Evolutionary conservation across 2,329 filamentous ascomycete genomes (phyloP).

Genomic region (Corniculantispora saksenae): DNA sequence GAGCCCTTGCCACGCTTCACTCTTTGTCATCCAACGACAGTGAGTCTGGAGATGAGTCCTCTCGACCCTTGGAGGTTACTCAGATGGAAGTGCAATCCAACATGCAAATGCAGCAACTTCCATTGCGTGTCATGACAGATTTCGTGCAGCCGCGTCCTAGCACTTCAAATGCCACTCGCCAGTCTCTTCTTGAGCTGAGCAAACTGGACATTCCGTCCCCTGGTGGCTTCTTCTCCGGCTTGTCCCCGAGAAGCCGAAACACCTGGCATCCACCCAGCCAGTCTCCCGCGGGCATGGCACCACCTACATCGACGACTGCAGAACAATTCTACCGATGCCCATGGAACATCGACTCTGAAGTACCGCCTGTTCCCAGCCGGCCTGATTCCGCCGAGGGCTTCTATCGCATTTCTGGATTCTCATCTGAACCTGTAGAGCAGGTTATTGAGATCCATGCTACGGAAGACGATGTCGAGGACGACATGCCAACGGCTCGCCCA

Average conservation of each 20-base stretch:
- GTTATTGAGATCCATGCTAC: slow-evolving; percentile 60
- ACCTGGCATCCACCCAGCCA: slow-evolving; percentile 73
- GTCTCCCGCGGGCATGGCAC: slow-evolving; percentile 54
- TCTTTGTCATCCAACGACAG: slow-evolving; percentile 66
- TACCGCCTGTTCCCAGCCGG: slow-evolving; percentile 37
- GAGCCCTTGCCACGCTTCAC: slow-evolving; percentile 77
- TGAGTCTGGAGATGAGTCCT: slow-evolving; percentile 57
- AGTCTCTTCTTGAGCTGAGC: slow-evolving; percentile 71
- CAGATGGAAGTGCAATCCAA: slow-evolving; percentile 25
- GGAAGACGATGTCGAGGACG: slow-evolving; percentile 53
- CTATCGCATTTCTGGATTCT: slow-evolving; percentile 39
- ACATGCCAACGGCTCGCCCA: slow-evolving; percentile 68
- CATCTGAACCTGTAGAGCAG: slow-evolving; percentile 61
- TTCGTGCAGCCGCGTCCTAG: slow-evolving; percentile 30
- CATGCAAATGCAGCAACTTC: slow-evolving; percentile 53
- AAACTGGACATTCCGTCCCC: slow-evolving; percentile 88
- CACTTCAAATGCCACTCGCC: slow-evolving; percentile 39
- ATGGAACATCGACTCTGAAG: slow-evolving; percentile 58
- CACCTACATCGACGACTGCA: slow-evolving; percentile 85
- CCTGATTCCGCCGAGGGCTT: slow-evolving; percentile 41
- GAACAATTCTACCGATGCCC: slow-evolving; percentile 88
- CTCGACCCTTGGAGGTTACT: slow-evolving; percentile 47
- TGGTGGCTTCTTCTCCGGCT: slow-evolving; percentile 84
- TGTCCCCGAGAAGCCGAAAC: slow-evolving; percentile 72
- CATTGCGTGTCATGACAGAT: slow-evolving; percentile 50